Evolutionary conservation across 371 early-diverging fungal species (phyloP), one percentile per base, ranked within the genome.

Genomic region (Nematocida displodere): DNA sequence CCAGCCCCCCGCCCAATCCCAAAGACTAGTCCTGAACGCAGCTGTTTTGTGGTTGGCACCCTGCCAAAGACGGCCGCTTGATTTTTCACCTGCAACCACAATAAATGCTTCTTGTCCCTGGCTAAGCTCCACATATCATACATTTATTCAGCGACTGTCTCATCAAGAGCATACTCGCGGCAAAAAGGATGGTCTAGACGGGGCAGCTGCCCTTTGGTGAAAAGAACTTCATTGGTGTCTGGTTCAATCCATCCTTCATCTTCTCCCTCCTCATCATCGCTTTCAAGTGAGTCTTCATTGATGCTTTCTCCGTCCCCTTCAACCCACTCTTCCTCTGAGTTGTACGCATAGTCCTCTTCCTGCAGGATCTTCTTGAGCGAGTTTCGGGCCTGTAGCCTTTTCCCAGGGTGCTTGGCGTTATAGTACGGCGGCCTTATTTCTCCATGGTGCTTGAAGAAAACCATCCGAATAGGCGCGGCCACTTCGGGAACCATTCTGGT

Each of bases 281-380:
- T 61, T 62, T 71, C 75, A 34, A 8, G 7, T 24, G 59, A 58
- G 1, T 71, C 75, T 56, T 71, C 44, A 11, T 49, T 56, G 26
- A 71, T 61, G 28, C 61, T 61, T 36, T 71, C 75, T 8, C 75
- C 75, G 29, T 71, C 75, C 17, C 59, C 75, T 71, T 71, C 75
- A 22, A 71, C 29, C 75, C 75, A 71, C 33, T 71, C 75, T 42
- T 71, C 75, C 28, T 71, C 75, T 54, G 75, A 71, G 53, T 71
- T 56, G 48, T 71, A 71, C n/a, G 48, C 7, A 50, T 71, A 71
- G 37, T 71, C 75, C 34, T 71, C 75, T 22, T 24, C 42, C 13
- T 22, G 39, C 5, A 71, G 54, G 20, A 71, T 62, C 50, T 61
- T 71, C 20, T 31, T 4, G 4, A 28, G 17, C 0, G 61, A n/a